Base-by-base conservation (phyloP, 2,329 filamentous ascomycete species). In the Neofusicoccum parvum region DNA sequence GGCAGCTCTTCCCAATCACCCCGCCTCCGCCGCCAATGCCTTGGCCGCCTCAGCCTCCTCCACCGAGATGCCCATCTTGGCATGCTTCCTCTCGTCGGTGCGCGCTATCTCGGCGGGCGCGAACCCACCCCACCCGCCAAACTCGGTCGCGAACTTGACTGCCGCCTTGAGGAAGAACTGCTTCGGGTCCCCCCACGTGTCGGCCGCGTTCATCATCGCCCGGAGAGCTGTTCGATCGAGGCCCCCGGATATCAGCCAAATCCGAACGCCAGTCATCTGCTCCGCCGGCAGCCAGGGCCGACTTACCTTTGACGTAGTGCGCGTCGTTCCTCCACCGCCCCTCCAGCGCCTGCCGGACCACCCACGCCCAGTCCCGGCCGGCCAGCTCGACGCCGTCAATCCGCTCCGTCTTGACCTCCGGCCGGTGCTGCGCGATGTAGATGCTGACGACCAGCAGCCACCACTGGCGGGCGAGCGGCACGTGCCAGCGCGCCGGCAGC, bases 381-480 rank as follows among this genome's bases (percentile, higher is more conserved):
- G 85, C 83, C n/a, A 87, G 71, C 51, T 92, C 87, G 48, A 84
- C 82, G 0, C 82, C 75, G 5, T 83, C 81, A 65, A 95, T 84
- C 34, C 85, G 83, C 65, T 89, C 85, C n/a, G 86, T 80, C 64
- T 90, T 85, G 65, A 97, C 87, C 66, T 83, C 80, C 0, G 94
- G 95, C 32, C 94, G 85, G 27, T 90, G 80, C 73, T 92, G 89
- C 2, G 88, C 80, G 60, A 97, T 87, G 74, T 96, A 98, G 11
- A 94, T 86, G 0, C 88, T 86, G 49, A 97, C 77, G 0, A 90
- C 87, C 48, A 97, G 85, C 7, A 99, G 80, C 91, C 92, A 97
- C 93, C 95, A 98, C 76, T 96, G 89, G 43, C 91, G 84, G 9
- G 98, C 83, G 4, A 99, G 80, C 27, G 81, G 81, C 53, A 93